Evolutionary conservation across 306 rosid genomes (phyloP), one percentile per base, ranked within the genome.

Genomic region (Parietaria judaica): DNA sequence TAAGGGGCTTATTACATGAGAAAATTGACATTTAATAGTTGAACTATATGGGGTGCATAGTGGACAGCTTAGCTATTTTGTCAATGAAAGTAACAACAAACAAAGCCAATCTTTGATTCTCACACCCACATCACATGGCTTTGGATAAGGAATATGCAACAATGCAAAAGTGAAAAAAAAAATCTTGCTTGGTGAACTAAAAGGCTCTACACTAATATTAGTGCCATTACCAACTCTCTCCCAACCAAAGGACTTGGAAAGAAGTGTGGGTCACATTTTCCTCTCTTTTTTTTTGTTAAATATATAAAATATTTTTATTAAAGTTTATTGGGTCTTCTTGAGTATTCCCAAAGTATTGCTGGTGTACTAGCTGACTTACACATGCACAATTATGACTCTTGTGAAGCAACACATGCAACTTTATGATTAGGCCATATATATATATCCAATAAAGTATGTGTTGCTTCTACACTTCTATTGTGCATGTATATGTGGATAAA

Each of bases 281-380:
- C 56, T 58, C 23, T 51, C 46, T 41, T 36, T 56, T 49, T 74
- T 55, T 55, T 38, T 75, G 62, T 58, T 58, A 55, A 8, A 8
- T 15, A 3, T 1, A 12, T 55, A 55, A 31, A 15, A 3, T 5
- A 39, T 39, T 39, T 39, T 39, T 39, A 39, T 39, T 56, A 61
- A 78, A 77, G 68, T 71, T 63, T 64, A 76, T 66, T 60, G 71
- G 73, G 70, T 76, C 77, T 66, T 79, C 23, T 86, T 71, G 88
- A 86, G 95, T 84, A 78, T 59, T 67, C 63, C 76, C 74, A 66
- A 84, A 84, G 95, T 88, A 78, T 81, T 81, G 82, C 81, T 81
- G 95, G 86, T 79, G 84, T 72, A 65, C 68, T 75, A 71, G 66
- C 80, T 71, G 79, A 71, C 76, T 60, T 59, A 71, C 86, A 79